These are phyloP conservation scores for Wickerhamiella brachini DNA, from an alignment of 805 yeast genomes.

Conservation along the genomic window DNA sequence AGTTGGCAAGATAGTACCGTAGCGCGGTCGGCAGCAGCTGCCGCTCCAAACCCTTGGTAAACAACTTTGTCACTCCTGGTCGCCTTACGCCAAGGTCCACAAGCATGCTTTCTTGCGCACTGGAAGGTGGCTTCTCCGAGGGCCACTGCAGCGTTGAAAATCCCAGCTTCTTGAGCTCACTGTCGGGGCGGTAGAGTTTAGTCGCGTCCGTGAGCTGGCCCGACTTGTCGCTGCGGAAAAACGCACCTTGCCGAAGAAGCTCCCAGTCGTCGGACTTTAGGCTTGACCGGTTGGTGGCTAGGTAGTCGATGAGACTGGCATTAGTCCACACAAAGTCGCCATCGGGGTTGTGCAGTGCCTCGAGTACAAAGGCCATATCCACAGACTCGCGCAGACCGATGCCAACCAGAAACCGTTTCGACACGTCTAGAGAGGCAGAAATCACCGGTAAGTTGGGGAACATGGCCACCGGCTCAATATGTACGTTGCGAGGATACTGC, in stretches of 20 bases:
- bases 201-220: slow-evolving; percentile 2
- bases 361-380: slow-evolving; percentile 26
- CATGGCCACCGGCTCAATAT: slow-evolving; percentile 21
- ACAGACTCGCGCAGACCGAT: slow-evolving; percentile 28
- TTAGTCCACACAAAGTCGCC: slow-evolving; percentile 23
- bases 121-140: slow-evolving; percentile 15
- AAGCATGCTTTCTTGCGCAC: slow-evolving; percentile 13
- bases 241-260: slow-evolving; percentile 18
- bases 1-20: slow-evolving; percentile 20
- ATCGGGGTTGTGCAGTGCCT: slow-evolving; percentile 19
- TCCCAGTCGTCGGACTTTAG: slow-evolving; percentile 23
- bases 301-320: slow-evolving; percentile 24
- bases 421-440: slow-evolving; percentile 8
- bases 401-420: slow-evolving; percentile 17
- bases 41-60: slow-evolving; percentile 10
- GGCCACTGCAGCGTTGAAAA: slow-evolving; percentile 22
- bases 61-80: slow-evolving; percentile 19
- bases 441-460: slow-evolving; percentile 28
- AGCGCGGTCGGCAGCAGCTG: slow-evolving; percentile 15
- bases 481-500: slow-evolving; percentile 24
- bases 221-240: slow-evolving; percentile 18
- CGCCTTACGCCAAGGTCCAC: slow-evolving; percentile 21
- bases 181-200: slow-evolving; percentile 22
- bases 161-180: slow-evolving; percentile 17
- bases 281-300: slow-evolving; percentile 17